Evolutionary conservation across 2,329 filamentous ascomycete genomes (phyloP).

Genomic region (Paraphaeosphaeria minitans): DNA sequence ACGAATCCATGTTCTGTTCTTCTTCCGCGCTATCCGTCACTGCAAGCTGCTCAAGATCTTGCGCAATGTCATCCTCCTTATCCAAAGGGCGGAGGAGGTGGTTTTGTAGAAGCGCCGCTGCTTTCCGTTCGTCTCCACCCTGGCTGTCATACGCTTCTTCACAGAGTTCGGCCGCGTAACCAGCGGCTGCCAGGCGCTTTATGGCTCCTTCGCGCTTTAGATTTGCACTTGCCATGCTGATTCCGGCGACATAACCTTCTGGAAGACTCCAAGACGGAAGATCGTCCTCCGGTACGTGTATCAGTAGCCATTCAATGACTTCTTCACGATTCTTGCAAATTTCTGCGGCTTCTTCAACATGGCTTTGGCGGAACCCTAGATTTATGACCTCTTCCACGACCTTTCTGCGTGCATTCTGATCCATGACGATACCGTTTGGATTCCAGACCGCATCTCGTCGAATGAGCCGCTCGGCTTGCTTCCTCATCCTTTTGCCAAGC

Average conservation of each 20-base stretch:
- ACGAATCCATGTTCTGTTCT: conserved; percentile 60
- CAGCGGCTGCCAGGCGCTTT: conserved; percentile 78
- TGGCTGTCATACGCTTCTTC: conserved; percentile 74
- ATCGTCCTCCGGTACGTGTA: conserved; percentile 96
- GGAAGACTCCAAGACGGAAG: conserved; percentile 91
- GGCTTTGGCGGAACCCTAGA: conserved; percentile 87
- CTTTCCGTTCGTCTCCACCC: conserved; percentile 72
- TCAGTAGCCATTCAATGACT: conserved; percentile 91
- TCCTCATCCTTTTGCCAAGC: conserved; percentile 81
- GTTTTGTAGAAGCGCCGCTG: conserved; percentile 79
- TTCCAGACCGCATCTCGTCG: conserved; percentile 86
- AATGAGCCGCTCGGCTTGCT: conserved; percentile 79
- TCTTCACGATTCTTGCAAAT: conserved; percentile 93
- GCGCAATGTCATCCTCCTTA: conserved; percentile 33
- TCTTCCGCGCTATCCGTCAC: conserved; percentile 51
- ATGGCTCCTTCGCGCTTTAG: conserved; percentile 80
- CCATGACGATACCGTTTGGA: conserved; percentile 72
- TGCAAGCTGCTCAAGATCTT: conserved; percentile 41
- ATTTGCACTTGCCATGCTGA: conserved; percentile 83
- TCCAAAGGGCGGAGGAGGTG: conserved; percentile 59
- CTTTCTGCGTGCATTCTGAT: conserved; percentile 59
- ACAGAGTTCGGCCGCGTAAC: conserved; percentile 85
- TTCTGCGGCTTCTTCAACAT: conserved; percentile 84
- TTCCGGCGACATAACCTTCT: conserved; percentile 87
- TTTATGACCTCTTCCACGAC: conserved; percentile 75